A percentile compares a stretch with the other conserved stretches of the same genome.
Evolutionary conservation across 2,329 filamentous ascomycete genomes (phyloP).

Genomic region (Westerdykella aurantiaca): DNA sequence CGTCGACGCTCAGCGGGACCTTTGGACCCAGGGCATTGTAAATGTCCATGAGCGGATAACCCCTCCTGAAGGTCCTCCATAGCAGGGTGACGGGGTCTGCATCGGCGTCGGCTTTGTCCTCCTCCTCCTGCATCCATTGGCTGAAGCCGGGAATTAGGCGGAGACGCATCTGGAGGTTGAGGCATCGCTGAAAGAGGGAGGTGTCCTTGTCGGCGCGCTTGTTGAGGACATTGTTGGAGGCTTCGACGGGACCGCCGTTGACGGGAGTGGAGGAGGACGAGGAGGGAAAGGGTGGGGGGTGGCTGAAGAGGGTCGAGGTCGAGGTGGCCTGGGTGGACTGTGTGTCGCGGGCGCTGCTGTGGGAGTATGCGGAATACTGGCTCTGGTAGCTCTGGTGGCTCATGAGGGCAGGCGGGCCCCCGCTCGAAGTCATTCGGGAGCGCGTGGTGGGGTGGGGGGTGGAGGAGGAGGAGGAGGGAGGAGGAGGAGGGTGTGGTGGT

Average conservation of each 20-base stretch:
- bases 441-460: constrained; percentile 19
- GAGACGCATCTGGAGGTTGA: constrained; percentile 75
- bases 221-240: constrained; percentile 94
- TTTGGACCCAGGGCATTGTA: constrained; percentile 79
- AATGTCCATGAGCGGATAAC: constrained; percentile 77
- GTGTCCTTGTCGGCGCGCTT: constrained; percentile 85
- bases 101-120: constrained; percentile 60
- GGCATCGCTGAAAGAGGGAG: constrained; percentile 92
- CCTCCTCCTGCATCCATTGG: constrained; percentile 64
- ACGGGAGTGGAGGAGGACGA: constrained; percentile 33
- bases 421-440: constrained; percentile 31
- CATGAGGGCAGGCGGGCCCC: constrained; percentile 37
- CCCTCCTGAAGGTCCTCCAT: constrained; percentile 80
- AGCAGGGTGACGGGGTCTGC: constrained; percentile 83
- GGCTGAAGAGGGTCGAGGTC: constrained; percentile 41
- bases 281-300: constrained; percentile 25
- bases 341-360: constrained; percentile 41
- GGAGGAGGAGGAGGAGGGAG: constrained; percentile 10
- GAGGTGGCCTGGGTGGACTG: constrained; percentile 44
- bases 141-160: constrained; percentile 80
- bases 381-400: constrained; percentile 44
- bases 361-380: constrained; percentile 44
- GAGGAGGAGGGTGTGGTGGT: constrained; percentile 13
- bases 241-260: constrained; percentile 60
- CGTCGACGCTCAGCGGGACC: constrained; percentile 62